These are phyloP conservation scores for Ceratobasidium sp. DNA, from an alignment of 1,284 basidiomycete species.

Conservation along the genomic window DNA sequence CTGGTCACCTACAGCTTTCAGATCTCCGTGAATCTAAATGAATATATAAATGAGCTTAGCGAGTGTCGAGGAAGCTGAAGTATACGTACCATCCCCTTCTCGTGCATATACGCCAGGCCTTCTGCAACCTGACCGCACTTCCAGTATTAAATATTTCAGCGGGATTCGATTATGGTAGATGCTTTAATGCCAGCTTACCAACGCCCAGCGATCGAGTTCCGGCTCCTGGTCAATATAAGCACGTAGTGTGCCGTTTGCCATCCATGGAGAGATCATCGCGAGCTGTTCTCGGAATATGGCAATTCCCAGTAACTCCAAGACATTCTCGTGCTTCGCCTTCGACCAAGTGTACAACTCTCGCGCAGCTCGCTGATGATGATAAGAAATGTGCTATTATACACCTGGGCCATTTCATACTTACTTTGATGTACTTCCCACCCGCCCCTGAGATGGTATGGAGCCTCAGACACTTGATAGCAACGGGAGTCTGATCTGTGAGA, in stretches of 20 bases:
- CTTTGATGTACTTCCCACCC: not conserved
- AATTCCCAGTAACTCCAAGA: slow-evolving; percentile 11
- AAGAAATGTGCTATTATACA: too few relatives aligned
- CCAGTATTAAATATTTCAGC: not conserved
- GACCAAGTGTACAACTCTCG: slow-evolving; percentile 24
- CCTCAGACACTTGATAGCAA: slow-evolving; percentile 22
- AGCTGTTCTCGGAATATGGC: not conserved
- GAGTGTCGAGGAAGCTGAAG: not conserved
- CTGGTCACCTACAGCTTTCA: not conserved
- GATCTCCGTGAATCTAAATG: slow-evolving; percentile 11
- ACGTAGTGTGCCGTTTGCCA: not conserved
- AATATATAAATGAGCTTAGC: not conserved
- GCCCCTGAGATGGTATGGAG: not conserved
- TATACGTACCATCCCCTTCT: not conserved
- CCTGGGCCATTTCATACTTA: not conserved
- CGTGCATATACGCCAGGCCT: slow-evolving; percentile 7
- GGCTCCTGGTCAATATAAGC: not conserved
- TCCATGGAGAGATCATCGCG: slow-evolving; percentile 23
- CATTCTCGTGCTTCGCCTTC: slow-evolving; percentile 13
- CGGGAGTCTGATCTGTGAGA: not conserved
- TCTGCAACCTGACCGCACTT: slow-evolving; percentile 3
- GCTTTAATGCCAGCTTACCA: not conserved
- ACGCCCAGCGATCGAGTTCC: not conserved
- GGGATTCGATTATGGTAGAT: not conserved
- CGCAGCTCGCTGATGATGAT: not conserved